Evolutionary conservation across 768 basidiomycete genomes (phyloP).

Genomic region (Inosperma sp.): DNA sequence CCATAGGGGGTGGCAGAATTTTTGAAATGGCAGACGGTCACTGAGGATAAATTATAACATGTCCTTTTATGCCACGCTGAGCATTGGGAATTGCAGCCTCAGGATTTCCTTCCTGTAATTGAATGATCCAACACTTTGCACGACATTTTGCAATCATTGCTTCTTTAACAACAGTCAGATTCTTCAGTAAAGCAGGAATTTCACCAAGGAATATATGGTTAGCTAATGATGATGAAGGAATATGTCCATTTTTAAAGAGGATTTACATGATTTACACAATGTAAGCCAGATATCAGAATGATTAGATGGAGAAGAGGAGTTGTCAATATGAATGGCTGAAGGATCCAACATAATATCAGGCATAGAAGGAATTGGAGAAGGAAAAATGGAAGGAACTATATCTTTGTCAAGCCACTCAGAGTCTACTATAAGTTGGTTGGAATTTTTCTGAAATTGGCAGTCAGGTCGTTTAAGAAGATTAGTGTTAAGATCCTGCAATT

Average conservation of each 20-base stretch:
- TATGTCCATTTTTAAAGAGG: conserved; percentile 11
- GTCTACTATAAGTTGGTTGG: too few relatives aligned
- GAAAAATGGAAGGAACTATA: too few relatives aligned
- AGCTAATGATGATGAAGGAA: conserved; percentile 28
- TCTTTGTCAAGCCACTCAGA: too few relatives aligned
- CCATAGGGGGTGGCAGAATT: conserved; percentile 33
- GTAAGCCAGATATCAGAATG: background rate
- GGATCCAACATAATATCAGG: too few relatives aligned
- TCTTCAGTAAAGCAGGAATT: conserved; percentile 26
- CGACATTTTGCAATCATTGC: conserved; percentile 36
- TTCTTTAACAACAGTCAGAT: conserved; percentile 36
- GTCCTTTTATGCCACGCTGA: conserved; percentile 35
- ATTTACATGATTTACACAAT: conserved; percentile 23
- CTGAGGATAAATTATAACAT: conserved; percentile 41
- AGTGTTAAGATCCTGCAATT: background rate
- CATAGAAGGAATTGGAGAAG: too few relatives aligned
- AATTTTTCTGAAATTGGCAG: background rate
- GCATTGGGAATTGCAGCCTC: conserved; percentile 3
- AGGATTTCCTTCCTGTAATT: conserved; percentile 26
- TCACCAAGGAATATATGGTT: conserved; percentile 29
- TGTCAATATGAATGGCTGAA: too few relatives aligned
- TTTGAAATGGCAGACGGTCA: conserved; percentile 21
- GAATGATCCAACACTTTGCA: conserved; percentile 35
- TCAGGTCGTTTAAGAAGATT: too few relatives aligned
- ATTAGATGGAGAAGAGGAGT: background rate